Base-by-base conservation (phyloP, 306 rosid species). In the Gillenia trifoliata region DNA sequence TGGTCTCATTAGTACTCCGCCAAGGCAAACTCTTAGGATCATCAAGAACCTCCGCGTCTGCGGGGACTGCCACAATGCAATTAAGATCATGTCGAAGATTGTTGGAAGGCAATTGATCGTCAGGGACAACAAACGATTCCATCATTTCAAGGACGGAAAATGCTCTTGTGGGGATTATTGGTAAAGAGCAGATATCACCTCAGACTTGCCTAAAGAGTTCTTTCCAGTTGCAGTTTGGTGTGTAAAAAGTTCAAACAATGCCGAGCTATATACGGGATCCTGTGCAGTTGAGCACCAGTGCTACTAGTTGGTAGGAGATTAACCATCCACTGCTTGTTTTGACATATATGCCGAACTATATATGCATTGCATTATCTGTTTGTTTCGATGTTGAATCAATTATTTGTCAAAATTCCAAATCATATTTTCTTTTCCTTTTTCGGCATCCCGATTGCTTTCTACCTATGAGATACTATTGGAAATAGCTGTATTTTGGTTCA, bases 101-200 rank as follows among this genome's bases (percentile, higher is more conserved):
- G 93, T 92, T 40, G 97, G 96, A 60, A 85, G 93, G 77, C 90
- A 88, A 60, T 78, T 92, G 33, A 88, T 89, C 77, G 90, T 92
- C 40, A 85, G 96, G 79, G 96, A 92, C 76, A 92, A 89, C 79
- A 89, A 92, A 74, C 83, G 97, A 74, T 92, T 88, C 79, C 97
- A 92, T 83, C 96, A 90, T 83, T 92, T 90, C 87, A 89, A 88
- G 86, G 97, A 89, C 74, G 96, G 97, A 8, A 88, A 92, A 85
- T 89, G 97, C 86, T 89, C 93, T 28, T 92, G 95, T 70, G 96
- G 96, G 68, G 98, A 92, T 86, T 92, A 92, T 87, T 92, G 96
- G 96, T 93, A 85, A 85, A 79, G 60, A 61, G 64, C 49, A 76
- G 23, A 64, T 33, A 38, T 34, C 50, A n/a, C 63, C 26, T 49